These are phyloP conservation scores for Glebionis coronaria DNA, from an alignment of 129 eudicot genomes.

Conservation along the genomic window DNA sequence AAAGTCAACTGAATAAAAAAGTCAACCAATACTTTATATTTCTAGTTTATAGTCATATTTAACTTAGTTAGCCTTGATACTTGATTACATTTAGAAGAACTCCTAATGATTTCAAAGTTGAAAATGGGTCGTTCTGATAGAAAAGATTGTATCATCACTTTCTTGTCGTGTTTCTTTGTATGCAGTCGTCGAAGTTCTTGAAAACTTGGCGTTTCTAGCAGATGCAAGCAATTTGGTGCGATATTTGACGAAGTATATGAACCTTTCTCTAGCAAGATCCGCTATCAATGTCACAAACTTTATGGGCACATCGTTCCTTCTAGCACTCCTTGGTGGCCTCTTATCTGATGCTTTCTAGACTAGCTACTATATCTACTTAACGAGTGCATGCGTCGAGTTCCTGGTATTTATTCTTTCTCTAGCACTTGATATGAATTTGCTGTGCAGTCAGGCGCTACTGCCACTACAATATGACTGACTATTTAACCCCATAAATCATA, in stretches of 20 bases:
- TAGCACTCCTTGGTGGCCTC: constrained; percentile 87
- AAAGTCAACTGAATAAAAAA: too few relatives aligned
- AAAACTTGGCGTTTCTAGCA: constrained; percentile 76
- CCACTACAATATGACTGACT: too few relatives aligned
- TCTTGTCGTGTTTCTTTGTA: background rate
- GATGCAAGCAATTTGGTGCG: constrained; percentile 84
- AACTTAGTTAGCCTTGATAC: too few relatives aligned
- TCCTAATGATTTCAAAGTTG: background rate
- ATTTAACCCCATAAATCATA: constrained; percentile 3
- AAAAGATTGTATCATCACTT: too few relatives aligned
- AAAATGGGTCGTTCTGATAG: background rate
- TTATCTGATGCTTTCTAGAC: constrained; percentile 72
- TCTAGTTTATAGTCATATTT: background rate
- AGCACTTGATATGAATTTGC: background rate
- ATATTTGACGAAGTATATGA: constrained; percentile 63
- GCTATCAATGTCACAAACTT: constrained; percentile 74
- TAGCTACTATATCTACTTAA: constrained; percentile 49
- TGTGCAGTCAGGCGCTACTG: too few relatives aligned
- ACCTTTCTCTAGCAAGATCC: constrained; percentile 49
- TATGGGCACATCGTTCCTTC: constrained; percentile 87
- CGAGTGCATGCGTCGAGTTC: constrained; percentile 55
- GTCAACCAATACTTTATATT: too few relatives aligned
- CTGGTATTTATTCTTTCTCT: constrained; percentile 42
- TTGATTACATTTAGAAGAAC: background rate
- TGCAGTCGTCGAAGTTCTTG: constrained; percentile 70